Conservation (phyloP, 176 grass and related monocot genomes). For the Metroxylon sagu region DNA sequence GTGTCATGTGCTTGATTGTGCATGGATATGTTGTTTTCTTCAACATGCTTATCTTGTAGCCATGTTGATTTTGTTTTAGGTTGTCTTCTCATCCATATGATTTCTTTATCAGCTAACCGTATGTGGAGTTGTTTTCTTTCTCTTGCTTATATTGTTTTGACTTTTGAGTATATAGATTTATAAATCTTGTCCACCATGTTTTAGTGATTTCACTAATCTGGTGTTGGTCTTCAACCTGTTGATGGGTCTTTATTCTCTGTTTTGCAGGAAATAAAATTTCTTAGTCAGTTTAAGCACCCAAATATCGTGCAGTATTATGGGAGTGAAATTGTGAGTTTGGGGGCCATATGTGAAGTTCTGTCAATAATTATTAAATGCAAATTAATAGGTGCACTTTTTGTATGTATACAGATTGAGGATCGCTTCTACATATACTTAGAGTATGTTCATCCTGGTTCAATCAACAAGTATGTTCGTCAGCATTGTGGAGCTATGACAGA, state of each 20-base stretch:
- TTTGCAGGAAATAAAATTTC: conserved; percentile 94
- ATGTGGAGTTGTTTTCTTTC: too few relatives aligned
- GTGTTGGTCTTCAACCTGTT: conserved; percentile 7
- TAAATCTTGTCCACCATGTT: not conserved
- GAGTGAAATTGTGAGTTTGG: conserved; percentile 72
- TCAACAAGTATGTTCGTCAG: conserved; percentile 17
- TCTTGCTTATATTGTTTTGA: too few relatives aligned
- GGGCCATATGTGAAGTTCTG: not conserved
- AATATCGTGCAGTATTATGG: conserved; percentile 99
- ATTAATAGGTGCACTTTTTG: conserved; percentile 13
- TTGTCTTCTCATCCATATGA: too few relatives aligned
- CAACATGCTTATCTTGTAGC: too few relatives aligned
- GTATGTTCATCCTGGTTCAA: conserved; percentile 22
- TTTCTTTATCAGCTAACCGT: too few relatives aligned
- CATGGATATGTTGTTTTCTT: too few relatives aligned
- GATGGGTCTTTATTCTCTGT: conserved; percentile 17
- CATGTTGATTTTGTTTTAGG: too few relatives aligned
- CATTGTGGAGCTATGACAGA: conserved; percentile 21
- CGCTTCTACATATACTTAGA: conserved; percentile 17
- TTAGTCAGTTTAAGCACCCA: conserved; percentile 97
- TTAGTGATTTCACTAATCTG: conserved; percentile 2
- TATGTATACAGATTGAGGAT: conserved; percentile 15
- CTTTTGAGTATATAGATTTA: too few relatives aligned
- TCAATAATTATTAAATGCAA: not conserved
- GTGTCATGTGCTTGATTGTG: too few relatives aligned